Conservation (phyloP, 2,329 filamentous ascomycete genomes). For the Venturia pyrina region DNA sequence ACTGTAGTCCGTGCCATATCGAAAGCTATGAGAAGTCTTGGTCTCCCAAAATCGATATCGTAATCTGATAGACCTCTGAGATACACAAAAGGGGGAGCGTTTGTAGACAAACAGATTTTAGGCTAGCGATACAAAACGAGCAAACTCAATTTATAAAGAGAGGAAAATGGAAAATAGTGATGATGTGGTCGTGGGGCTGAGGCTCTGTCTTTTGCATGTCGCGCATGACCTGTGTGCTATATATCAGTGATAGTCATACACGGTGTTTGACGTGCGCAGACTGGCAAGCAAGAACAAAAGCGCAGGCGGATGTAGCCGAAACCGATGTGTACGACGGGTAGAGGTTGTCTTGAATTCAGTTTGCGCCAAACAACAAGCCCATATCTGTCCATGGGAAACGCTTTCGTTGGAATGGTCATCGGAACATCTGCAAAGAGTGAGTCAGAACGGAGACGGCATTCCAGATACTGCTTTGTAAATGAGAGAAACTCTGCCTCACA, state of each 20-base stretch:
- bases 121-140: not conserved
- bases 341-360: not conserved
- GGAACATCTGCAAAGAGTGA: not conserved
- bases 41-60: not conserved
- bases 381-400: not conserved
- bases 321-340: not conserved
- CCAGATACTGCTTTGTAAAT: not conserved
- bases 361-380: not conserved
- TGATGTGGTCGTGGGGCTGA: not conserved
- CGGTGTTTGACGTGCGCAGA: not conserved
- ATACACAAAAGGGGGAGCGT: not conserved
- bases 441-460: not conserved
- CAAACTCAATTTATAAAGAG: not conserved
- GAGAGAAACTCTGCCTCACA: not conserved
- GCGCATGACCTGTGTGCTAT: slow-evolving; percentile 2
- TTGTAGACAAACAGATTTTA: not conserved
- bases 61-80: not conserved
- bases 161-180: too few relatives aligned
- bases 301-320: not conserved
- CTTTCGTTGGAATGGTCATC: not conserved
- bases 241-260: not conserved
- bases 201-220: not conserved
- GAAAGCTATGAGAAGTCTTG: not conserved
- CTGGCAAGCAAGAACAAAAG: not conserved
- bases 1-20: not conserved